phyloP scores from a whole-genome alignment of 1,284 basidiomycete species.

The Testicularia cyperi region DNA sequence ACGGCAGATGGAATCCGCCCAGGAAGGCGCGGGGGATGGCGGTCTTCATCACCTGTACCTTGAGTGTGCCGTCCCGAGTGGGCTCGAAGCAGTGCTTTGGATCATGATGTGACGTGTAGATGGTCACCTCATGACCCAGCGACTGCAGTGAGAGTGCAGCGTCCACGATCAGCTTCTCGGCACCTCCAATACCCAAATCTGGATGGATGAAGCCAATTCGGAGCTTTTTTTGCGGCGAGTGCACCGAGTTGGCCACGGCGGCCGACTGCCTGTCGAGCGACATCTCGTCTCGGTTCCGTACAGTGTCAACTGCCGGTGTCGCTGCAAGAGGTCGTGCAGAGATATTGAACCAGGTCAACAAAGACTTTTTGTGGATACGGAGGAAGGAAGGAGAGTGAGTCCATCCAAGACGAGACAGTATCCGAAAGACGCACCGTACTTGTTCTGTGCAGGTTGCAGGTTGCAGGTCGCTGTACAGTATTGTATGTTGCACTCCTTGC shows the following conservation, averaged over 20 bases:
- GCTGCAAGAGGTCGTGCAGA: too few relatives aligned
- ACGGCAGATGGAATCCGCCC: slow-evolving; percentile 80
- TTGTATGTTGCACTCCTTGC: too few relatives aligned
- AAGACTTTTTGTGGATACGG: too few relatives aligned
- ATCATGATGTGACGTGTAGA: slow-evolving; percentile 94
- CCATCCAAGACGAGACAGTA: too few relatives aligned
- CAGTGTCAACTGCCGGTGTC: too few relatives aligned
- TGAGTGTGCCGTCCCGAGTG: slow-evolving; percentile 68
- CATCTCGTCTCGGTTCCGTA: slow-evolving; percentile 5
- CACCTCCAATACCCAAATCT: slow-evolving; percentile 95
- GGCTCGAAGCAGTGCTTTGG: slow-evolving; percentile 62
- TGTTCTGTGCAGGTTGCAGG: too few relatives aligned
- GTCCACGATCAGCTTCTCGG: slow-evolving; percentile 93
- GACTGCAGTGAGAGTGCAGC: slow-evolving; percentile 83
- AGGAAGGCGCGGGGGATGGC: slow-evolving; percentile 74
- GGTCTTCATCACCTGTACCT: slow-evolving; percentile 76
- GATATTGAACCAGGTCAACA: too few relatives aligned
- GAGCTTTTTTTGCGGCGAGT: slow-evolving; percentile 37
- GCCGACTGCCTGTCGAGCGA: slow-evolving; percentile 31
- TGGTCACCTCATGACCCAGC: slow-evolving; percentile 81
- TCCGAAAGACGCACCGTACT: too few relatives aligned
- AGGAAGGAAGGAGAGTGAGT: too few relatives aligned
- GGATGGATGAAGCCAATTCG: slow-evolving; percentile 87
- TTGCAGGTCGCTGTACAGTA: too few relatives aligned
- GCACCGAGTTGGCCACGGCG: slow-evolving; percentile 26